These are phyloP conservation scores for Globisporangium cederbergense DNA, from an alignment of 352 stramenopile genomes.

Conservation along the genomic window DNA sequence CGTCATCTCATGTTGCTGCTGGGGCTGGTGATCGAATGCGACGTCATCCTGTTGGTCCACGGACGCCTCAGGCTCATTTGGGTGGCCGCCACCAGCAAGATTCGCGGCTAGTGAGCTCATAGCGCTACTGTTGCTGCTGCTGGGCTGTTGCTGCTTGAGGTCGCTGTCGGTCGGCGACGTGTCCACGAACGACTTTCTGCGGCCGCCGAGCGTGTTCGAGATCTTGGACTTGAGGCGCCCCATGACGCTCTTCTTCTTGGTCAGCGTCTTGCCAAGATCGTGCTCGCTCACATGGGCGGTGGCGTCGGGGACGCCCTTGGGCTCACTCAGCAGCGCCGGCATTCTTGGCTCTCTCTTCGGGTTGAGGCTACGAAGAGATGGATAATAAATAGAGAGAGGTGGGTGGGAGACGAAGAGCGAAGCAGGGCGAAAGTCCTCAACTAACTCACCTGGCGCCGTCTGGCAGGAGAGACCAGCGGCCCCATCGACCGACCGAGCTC, in stretches of 20 bases:
- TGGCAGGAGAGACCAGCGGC: too few species aligned
- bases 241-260: conserved; percentile 65
- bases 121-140: too few species aligned
- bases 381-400: conserved; percentile 6
- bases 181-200: conserved; percentile 29
- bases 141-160: conserved; percentile 11
- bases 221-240: conserved; percentile 70
- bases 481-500: not conserved
- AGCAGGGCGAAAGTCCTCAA: conserved; percentile 15
- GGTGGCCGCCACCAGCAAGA: not conserved
- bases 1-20: not conserved
- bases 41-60: not conserved
- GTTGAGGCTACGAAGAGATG: not conserved
- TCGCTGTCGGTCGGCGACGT: conserved; percentile 34
- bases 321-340: conserved; percentile 29
- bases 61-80: conserved; percentile 19
- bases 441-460: not conserved
- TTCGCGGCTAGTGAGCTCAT: not conserved
- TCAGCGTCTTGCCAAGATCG: conserved; percentile 20
- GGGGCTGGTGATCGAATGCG: not conserved
- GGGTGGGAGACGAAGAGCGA: conserved; percentile 1
- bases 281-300: conserved; percentile 13
- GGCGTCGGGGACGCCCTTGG: not conserved
- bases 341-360: conserved; percentile 14
- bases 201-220: conserved; percentile 40